phyloP scores from a whole-genome alignment of 2,329 filamentous ascomycete species.

The Venturia asperata region DNA sequence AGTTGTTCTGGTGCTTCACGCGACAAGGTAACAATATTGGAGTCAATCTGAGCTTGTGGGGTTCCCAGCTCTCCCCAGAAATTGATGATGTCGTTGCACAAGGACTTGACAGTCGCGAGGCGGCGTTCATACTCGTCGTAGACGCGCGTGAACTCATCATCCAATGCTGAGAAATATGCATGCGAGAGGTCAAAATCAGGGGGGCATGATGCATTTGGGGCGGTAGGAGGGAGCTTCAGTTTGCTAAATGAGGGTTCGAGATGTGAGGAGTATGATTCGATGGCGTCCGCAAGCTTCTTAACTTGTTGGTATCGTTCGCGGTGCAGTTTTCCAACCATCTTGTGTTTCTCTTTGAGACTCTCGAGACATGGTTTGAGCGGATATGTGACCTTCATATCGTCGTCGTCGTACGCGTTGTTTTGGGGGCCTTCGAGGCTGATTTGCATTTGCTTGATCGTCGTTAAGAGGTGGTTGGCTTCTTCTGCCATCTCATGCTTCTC shows the following conservation, averaged over 20 bases:
- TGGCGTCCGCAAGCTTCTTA: conserved; percentile 86
- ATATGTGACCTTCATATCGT: conserved; percentile 70
- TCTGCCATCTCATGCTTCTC: conserved; percentile 91
- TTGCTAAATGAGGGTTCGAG: conserved; percentile 83
- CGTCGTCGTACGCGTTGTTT: conserved; percentile 57
- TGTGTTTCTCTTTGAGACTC: conserved; percentile 77
- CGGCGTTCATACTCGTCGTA: conserved; percentile 94
- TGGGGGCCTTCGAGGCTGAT: conserved; percentile 72
- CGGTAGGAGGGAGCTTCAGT: conserved; percentile 76
- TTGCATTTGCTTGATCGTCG: conserved; percentile 88
- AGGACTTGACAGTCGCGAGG: conserved; percentile 63
- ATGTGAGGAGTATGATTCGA: conserved; percentile 94
- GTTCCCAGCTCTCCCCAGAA: conserved; percentile 95
- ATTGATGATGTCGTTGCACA: conserved; percentile 80
- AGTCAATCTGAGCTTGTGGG: conserved; percentile 86
- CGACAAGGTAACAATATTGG: conserved; percentile 78
- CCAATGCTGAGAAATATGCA: conserved; percentile 76
- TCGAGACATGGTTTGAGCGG: conserved; percentile 76
- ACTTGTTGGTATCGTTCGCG: conserved; percentile 92
- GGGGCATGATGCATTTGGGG: conserved; percentile 60
- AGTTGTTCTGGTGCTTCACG: conserved; percentile 89
- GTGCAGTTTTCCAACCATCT: conserved; percentile 71
- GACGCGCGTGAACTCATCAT: conserved; percentile 85
- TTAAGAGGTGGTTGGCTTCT: conserved; percentile 78
- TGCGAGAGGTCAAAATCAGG: conserved; percentile 78